These are phyloP conservation scores for Mortierella sp. DNA, from an alignment of 371 early-diverging fungal genomes.

Conservation along the genomic window DNA sequence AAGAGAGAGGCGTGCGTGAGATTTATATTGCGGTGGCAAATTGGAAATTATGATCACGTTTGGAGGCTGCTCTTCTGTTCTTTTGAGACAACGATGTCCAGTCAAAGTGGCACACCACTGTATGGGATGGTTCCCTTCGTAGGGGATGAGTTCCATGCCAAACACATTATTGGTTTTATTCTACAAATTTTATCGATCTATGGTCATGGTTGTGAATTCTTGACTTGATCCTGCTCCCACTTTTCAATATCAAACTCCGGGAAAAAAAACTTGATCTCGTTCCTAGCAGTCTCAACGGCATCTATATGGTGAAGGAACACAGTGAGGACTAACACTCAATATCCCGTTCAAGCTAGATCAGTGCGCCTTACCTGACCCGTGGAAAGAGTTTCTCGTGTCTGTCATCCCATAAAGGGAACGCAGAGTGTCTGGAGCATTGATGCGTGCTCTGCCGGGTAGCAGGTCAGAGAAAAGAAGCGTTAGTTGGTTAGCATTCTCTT, in stretches of 20 bases:
- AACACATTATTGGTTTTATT: not conserved
- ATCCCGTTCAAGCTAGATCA: no score
- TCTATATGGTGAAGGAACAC: constrained; percentile 47
- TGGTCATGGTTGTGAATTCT: not conserved
- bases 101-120: no score
- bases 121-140: no score
- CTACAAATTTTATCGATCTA: not conserved
- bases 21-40: not conserved
- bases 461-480: not conserved
- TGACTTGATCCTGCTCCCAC: constrained; percentile 39
- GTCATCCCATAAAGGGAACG: constrained; percentile 83
- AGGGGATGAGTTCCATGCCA: not conserved
- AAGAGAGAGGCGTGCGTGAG: not conserved
- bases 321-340: not conserved
- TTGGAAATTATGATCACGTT: not conserved
- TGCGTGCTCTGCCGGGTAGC: constrained; percentile 65
- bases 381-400: constrained; percentile 87
- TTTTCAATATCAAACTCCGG: constrained; percentile 61
- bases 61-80: no score
- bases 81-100: no score
- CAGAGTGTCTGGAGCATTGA: constrained; percentile 71
- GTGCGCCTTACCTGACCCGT: constrained; percentile 73
- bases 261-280: constrained; percentile 72
- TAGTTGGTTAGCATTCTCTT: not conserved
- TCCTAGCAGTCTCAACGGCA: constrained; percentile 68